A percentile compares a stretch with the other conserved stretches of the same genome.
phyloP scores from a whole-genome alignment of 352 stramenopile genomes.

The Pythium insidiosum region DNA sequence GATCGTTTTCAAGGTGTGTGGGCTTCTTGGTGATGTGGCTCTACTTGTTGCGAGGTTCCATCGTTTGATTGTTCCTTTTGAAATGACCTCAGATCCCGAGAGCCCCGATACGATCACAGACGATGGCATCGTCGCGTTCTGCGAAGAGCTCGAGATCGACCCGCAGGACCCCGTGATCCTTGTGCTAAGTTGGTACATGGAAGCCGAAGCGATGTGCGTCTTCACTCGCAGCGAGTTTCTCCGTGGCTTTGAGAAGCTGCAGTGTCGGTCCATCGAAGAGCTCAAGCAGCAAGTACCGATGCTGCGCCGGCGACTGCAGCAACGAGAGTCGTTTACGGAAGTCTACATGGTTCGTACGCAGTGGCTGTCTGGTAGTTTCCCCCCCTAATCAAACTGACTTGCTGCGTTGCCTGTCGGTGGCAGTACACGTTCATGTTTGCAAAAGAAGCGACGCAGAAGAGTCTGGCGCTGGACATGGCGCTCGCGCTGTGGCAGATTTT shows the following conservation, averaged over 20 bases:
- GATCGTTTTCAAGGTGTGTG: conserved; percentile 54
- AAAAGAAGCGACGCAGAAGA: conserved; percentile 81
- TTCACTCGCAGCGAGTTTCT: conserved; percentile 72
- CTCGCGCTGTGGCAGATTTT: conserved; percentile 67
- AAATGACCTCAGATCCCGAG: conserved; percentile 41
- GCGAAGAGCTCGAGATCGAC: conserved; percentile 60
- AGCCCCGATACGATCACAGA: conserved; percentile 59
- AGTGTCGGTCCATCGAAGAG: conserved; percentile 48
- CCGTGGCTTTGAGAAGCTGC: conserved; percentile 56
- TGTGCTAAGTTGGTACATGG: conserved; percentile 74
- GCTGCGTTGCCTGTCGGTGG: neutral
- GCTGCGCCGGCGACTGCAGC: conserved; percentile 40
- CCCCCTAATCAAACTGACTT: too few relatives aligned
- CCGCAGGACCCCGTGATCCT: conserved; percentile 76
- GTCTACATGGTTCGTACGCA: conserved; percentile 82
- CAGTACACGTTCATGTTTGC: conserved; percentile 81
- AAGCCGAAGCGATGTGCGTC: conserved; percentile 66
- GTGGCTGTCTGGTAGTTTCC: neutral
- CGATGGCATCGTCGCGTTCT: conserved; percentile 71
- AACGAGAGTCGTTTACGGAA: conserved; percentile 40
- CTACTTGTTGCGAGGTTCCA: neutral
- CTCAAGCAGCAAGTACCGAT: conserved; percentile 38
- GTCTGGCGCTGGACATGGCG: conserved; percentile 62
- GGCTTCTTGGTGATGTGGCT: too few relatives aligned
- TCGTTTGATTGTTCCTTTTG: too few relatives aligned